Conservation (phyloP, 2,329 filamentous ascomycete species). For the Penicillium sp. region DNA sequence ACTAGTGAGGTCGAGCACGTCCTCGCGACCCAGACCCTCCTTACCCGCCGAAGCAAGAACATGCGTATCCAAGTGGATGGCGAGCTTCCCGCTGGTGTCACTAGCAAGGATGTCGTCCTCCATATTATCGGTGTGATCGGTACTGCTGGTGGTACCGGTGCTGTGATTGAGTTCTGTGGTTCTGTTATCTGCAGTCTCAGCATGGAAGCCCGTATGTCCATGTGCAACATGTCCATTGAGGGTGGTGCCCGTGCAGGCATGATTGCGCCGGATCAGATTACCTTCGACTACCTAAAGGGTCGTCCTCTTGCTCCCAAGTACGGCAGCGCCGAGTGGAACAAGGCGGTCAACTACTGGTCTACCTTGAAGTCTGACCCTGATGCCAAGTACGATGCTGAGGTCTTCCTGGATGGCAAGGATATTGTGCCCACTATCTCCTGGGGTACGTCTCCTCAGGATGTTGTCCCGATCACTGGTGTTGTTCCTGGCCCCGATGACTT, state of each 20-base stretch:
- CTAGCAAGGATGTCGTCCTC: slow-evolving; percentile 92
- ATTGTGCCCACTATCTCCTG: slow-evolving; percentile 92
- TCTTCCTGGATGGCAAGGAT: slow-evolving; percentile 88
- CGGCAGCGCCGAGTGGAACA: slow-evolving; percentile 84
- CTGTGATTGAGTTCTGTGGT: slow-evolving; percentile 96
- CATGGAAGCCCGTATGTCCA: slow-evolving; percentile 98
- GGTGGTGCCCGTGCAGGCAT: slow-evolving; percentile 92
- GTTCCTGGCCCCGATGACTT: slow-evolving; percentile 91
- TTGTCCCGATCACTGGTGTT: slow-evolving; percentile 86
- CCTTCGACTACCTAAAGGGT: slow-evolving; percentile 92
- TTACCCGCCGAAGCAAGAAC: slow-evolving; percentile 95
- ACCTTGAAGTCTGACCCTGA: slow-evolving; percentile 79
- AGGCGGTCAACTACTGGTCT: slow-evolving; percentile 83
- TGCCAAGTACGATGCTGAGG: slow-evolving; percentile 84
- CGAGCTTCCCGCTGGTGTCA: slow-evolving; percentile 82
- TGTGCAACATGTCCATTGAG: slow-evolving; percentile 99
- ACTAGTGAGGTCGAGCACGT: slow-evolving; percentile 99
- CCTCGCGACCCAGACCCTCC: slow-evolving; percentile 89
- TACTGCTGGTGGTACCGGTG: slow-evolving; percentile 89
- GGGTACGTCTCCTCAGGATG: slow-evolving; percentile 95
- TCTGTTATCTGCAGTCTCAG: slow-evolving; percentile 85
- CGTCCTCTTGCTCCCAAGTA: slow-evolving; percentile 81
- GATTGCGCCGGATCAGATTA: slow-evolving; percentile 91
- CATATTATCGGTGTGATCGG: slow-evolving; percentile 91
- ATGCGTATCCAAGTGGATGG: slow-evolving; percentile 97